Conservation (phyloP, 192 early-diverging fungal genomes). For the Dissophora globulifera region DNA sequence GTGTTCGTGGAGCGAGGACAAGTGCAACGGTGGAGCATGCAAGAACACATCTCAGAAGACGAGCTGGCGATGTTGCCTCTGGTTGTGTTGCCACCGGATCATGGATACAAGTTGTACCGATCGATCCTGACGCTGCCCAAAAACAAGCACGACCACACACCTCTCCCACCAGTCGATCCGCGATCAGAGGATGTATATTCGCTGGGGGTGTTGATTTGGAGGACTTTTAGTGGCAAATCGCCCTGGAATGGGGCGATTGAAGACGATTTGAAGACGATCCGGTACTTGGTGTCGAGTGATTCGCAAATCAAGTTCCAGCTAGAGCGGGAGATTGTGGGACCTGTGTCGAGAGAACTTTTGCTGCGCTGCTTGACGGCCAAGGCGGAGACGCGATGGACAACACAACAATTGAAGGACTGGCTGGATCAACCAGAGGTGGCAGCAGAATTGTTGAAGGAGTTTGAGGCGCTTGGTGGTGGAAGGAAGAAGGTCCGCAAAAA, state of each 20-base stretch:
- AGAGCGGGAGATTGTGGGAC: slow-evolving; percentile 58
- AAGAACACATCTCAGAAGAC: slow-evolving; percentile 50
- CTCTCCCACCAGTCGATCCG: slow-evolving; percentile 59
- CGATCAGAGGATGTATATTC: slow-evolving; percentile 68
- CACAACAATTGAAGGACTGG: slow-evolving; percentile 59
- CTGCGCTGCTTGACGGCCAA: slow-evolving; percentile 56
- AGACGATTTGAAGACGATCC: slow-evolving; percentile 63
- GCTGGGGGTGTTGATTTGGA: slow-evolving; percentile 68
- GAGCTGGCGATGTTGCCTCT: slow-evolving; percentile 59
- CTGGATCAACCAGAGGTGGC: slow-evolving; percentile 52
- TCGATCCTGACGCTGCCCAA: slow-evolving; percentile 66
- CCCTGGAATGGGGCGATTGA: slow-evolving; percentile 71
- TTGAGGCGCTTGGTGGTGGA: slow-evolving; percentile 53
- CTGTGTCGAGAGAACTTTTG: slow-evolving; percentile 55
- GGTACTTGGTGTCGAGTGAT: slow-evolving; percentile 60
- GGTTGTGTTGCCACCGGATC: slow-evolving; percentile 64
- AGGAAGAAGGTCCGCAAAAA: slow-evolving; percentile 47
- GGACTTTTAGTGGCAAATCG: slow-evolving; percentile 67
- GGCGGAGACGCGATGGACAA: slow-evolving; percentile 57
- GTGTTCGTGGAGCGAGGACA: slow-evolving; percentile 61
- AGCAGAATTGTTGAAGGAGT: slow-evolving; percentile 59
- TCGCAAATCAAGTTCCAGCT: slow-evolving; percentile 60
- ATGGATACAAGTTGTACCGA: slow-evolving; percentile 68
- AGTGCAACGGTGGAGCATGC: slow-evolving; percentile 59
- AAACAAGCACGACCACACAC: slow-evolving; percentile 57